Conservation (phyloP, 495 filamentous ascomycete species). For the Delitschia confertaspora region DNA sequence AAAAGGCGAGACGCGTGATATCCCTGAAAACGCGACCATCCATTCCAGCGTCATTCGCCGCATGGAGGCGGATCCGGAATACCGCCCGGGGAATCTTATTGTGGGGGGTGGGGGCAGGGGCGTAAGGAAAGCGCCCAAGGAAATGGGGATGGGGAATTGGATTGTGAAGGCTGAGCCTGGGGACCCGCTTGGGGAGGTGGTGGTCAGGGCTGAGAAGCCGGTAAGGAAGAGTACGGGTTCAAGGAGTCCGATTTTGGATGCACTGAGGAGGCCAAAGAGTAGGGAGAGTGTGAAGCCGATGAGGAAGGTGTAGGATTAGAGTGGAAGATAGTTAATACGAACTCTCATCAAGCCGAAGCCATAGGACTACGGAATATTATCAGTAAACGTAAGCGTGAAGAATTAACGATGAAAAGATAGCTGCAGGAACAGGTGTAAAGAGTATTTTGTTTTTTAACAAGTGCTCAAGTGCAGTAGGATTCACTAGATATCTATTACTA, state of each 20-base stretch:
- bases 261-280: conserved; percentile 17
- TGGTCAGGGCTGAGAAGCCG: conserved; percentile 17
- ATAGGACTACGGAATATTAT: too few species aligned
- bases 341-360: too few species aligned
- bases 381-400: too few species aligned
- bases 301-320: too few species aligned
- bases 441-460: too few species aligned
- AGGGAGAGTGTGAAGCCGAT: too few species aligned
- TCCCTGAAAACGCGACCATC: conserved; percentile 60
- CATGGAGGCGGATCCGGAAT: conserved; percentile 55
- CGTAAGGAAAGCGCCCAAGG: conserved; percentile 48
- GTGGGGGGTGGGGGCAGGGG: conserved; percentile 73
- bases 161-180: conserved; percentile 52
- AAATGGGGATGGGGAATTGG: conserved; percentile 67
- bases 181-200: conserved; percentile 52
- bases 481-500: too few species aligned
- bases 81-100: conserved; percentile 75
- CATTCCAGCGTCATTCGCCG: conserved; percentile 67
- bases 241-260: background rate
- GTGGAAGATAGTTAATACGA: too few species aligned
- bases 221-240: conserved; percentile 9
- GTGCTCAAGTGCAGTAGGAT: too few species aligned
- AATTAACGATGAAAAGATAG: too few species aligned
- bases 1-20: conserved; percentile 70
- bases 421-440: too few species aligned